These are phyloP conservation scores for Malus orientalis DNA, from an alignment of 306 rosid species.

Conservation along the genomic window DNA sequence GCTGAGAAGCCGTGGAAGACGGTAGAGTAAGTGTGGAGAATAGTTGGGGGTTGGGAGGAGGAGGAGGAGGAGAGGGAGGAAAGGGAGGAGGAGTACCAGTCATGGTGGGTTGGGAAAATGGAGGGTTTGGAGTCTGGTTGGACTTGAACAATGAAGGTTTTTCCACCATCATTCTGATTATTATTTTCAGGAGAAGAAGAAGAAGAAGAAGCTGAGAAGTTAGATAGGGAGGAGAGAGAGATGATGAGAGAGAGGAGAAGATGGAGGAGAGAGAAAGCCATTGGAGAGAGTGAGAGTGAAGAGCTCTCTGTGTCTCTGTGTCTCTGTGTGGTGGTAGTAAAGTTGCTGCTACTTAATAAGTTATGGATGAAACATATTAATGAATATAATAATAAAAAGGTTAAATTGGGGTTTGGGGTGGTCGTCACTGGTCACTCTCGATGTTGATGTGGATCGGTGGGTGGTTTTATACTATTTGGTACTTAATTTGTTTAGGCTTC, in stretches of 20 bases:
- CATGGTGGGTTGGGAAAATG: constrained; percentile 60
- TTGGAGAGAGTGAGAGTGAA: background rate
- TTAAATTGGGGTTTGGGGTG: background rate
- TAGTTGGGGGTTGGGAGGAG: background rate
- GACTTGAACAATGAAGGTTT: constrained; percentile 72
- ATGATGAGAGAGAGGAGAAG: background rate
- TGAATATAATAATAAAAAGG: background rate
- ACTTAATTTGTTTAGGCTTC: background rate
- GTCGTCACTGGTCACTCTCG: background rate
- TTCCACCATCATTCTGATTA: constrained; percentile 1
- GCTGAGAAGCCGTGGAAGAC: constrained; percentile 79
- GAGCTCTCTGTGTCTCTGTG: no score
- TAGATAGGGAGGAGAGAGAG: background rate
- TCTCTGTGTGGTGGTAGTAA: no score
- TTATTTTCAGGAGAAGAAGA: background rate
- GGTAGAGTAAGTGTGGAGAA: constrained; percentile 63
- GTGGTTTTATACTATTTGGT: background rate
- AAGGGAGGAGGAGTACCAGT: constrained; percentile 74
- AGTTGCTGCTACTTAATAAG: background rate
- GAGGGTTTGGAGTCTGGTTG: constrained; percentile 60
- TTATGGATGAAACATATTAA: background rate
- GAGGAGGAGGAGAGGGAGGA: constrained; percentile 28
- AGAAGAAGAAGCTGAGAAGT: constrained; percentile 4
- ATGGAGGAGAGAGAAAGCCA: background rate
- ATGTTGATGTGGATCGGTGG: background rate